Base-by-base conservation (phyloP, 257 asterid genomes). In the Phtheirospermum japonicum region DNA sequence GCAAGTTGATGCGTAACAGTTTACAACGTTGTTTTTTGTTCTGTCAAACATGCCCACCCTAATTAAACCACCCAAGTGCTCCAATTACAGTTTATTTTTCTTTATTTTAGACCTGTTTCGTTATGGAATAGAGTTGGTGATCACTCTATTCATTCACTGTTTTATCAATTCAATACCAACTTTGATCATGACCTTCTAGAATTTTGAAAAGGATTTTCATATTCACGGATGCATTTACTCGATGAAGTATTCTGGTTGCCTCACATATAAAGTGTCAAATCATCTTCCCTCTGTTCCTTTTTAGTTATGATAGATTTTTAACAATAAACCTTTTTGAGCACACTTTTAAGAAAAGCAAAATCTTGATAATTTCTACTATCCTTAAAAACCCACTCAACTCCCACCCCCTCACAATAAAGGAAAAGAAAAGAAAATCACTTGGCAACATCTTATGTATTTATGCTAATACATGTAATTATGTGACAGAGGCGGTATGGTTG, bases 401-500 rank as follows among this genome's bases (percentile, higher is more conserved):
- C 39, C 4, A 33, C 0, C 39, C 39, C 9, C 39, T 1, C 28
- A 23, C 1, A 33, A 33, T n/a, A 33, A 33, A 33, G 39, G 7
- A 33, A 33, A 33, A 33, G 9, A 4, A 34, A 37, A 59, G 52
- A 4, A 34, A 37, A 59, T 50, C 28, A 23, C 28, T 23, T 23
- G 56, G n/a, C 66, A 45, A 5, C 18, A 12, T 39, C 11, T 39
- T 39, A 10, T 39, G 46, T 12, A 42, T 42, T 14, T 42, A 10
- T 10, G 14, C 9, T 39, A 10, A 10, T 10, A 2, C 46, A 2
- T 39, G 7, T 7, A 13, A 11, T 42, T 42, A 18, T 64, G 9
- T 52, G 65, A 72, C 94, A 90, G 96, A 83, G 93, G 68, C 85
- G 87, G 19, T 88, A 90, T 34, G 98, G 96, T 0, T 90, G 98